Percentiles rank a stretch among this genome's conserved stretches.
phyloP scores from a whole-genome alignment of 139 green algal genomes.

The Chlorella sp. region DNA sequence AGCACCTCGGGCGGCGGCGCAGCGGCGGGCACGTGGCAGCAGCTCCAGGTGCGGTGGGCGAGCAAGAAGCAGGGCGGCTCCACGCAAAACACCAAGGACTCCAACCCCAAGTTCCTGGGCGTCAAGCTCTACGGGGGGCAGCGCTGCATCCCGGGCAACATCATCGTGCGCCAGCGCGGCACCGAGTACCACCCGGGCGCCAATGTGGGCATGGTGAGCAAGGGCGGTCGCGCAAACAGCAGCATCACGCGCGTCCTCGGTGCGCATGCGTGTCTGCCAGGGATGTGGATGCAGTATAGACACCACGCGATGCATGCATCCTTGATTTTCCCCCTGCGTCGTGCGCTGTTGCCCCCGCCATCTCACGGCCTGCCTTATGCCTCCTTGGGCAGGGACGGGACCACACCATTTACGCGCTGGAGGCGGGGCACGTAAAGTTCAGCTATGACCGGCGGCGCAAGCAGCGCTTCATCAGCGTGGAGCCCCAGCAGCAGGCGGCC shows the following conservation, averaged over 20 bases:
- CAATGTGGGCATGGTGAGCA: constrained; percentile 81
- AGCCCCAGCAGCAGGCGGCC: constrained; percentile 23
- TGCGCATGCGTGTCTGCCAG: neutral
- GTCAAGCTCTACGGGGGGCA: constrained; percentile 88
- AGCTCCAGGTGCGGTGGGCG: constrained; percentile 41
- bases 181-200: constrained; percentile 84
- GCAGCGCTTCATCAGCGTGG: constrained; percentile 43
- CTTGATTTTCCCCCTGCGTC: neutral
- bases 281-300: neutral
- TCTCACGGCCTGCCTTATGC: neutral
- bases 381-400: constrained; percentile 60
- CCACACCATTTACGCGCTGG: constrained; percentile 88
- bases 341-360: neutral
- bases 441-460: constrained; percentile 34
- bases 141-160: constrained; percentile 81
- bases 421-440: constrained; percentile 77
- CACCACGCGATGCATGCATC: neutral
- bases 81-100: constrained; percentile 84
- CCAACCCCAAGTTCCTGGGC: constrained; percentile 87
- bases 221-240: too few relatives aligned
- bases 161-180: constrained; percentile 93
- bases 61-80: constrained; percentile 84
- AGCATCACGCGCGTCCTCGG: neutral
- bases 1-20: neutral
- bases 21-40: constrained; percentile 1